Evolutionary conservation across 805 yeast genomes (phyloP), one percentile per base, ranked within the genome.

Genomic region (Candida piceae): DNA sequence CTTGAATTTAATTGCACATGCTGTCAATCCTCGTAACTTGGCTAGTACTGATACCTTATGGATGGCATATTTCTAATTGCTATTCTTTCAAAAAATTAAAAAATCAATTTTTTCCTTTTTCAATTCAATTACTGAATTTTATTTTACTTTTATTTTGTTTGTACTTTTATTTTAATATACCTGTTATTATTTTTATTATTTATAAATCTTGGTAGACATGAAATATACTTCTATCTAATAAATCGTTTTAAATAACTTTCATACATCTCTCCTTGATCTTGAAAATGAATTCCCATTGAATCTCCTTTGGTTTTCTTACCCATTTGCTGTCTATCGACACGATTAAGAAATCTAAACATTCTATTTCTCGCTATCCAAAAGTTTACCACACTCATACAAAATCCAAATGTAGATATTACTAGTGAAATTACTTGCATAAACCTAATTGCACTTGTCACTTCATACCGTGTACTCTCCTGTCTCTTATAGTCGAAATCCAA

Each of bases 41-140:
- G 97, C 97, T 12, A 78, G 86, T 37, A 82, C 95, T 5, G 98
- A 93, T 51, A 79, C 88, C 12, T 70, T 85, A 46, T 93, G 96
- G 88, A 86, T 93, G 96, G 93, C 98, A 1, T 93, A 87, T 65
- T 76, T 88, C 49, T 88, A 66, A 45, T 11, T 23, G n/a, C n/a
- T n/a, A n/a, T n/a, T n/a, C n/a, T n/a, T n/a, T n/a, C n/a, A n/a
- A n/a, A n/a, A n/a, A n/a, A n/a, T n/a, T n/a, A n/a, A n/a, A n/a
- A n/a, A n/a, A n/a, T n/a, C n/a, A n/a, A n/a, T n/a, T n/a, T n/a
- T n/a, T n/a, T n/a, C 12, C 26, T 24, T 7, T 12, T 17, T 11
- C 11, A 3, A 17, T 32, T 34, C 21, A 9, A 20, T 17, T 31
- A 22, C 16, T 33, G 10, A 3, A 27, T 30, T 24, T 26, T 10